A percentile compares a stretch with the other conserved stretches of the same genome.
Evolutionary conservation across 2,329 filamentous ascomycete species (phyloP).

Genomic region (Ascosphaera aggregata): DNA sequence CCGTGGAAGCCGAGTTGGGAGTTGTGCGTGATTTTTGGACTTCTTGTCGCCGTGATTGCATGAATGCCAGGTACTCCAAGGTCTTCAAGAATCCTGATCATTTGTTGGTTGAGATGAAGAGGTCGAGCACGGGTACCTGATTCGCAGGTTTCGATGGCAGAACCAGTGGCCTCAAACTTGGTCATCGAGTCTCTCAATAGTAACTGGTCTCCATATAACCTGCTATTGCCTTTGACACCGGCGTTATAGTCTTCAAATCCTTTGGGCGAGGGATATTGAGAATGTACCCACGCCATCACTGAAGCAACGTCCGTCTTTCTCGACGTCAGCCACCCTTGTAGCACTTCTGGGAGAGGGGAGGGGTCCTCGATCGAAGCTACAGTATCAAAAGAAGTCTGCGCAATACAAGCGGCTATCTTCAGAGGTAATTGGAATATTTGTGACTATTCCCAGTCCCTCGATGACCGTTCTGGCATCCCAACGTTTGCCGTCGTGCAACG

Average conservation of each 20-base stretch:
- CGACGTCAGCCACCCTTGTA: constrained; percentile 10
- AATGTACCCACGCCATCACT: constrained; percentile 63
- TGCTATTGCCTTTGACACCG: constrained; percentile 50
- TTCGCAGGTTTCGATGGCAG: constrained; percentile 11
- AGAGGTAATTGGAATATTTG: constrained; percentile 28
- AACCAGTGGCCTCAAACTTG: constrained; percentile 54
- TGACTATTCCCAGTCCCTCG: constrained; percentile 25
- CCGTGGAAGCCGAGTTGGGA: constrained; percentile 34
- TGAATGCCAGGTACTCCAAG: constrained; percentile 42
- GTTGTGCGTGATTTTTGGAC: constrained; percentile 35
- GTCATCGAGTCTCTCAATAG: constrained; percentile 50
- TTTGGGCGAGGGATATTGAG: constrained; percentile 33
- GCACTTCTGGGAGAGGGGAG: constrained; percentile 8
- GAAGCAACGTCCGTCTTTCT: constrained; percentile 34
- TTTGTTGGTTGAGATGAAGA: constrained; percentile 50
- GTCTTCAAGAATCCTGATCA: constrained; percentile 75
- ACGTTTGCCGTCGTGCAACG: constrained; percentile 9
- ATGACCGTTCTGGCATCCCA: constrained; percentile 20
- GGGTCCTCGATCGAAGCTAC: constrained; percentile 33
- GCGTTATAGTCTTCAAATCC: constrained; percentile 34
- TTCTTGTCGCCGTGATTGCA: constrained; percentile 38
- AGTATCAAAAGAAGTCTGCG: constrained; percentile 53
- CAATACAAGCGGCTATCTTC: constrained; percentile 35
- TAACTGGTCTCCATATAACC: constrained; percentile 33
- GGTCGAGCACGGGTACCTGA: constrained; percentile 41